phyloP scores from a whole-genome alignment of 805 yeast genomes.

The Metschnikowia matae region DNA sequence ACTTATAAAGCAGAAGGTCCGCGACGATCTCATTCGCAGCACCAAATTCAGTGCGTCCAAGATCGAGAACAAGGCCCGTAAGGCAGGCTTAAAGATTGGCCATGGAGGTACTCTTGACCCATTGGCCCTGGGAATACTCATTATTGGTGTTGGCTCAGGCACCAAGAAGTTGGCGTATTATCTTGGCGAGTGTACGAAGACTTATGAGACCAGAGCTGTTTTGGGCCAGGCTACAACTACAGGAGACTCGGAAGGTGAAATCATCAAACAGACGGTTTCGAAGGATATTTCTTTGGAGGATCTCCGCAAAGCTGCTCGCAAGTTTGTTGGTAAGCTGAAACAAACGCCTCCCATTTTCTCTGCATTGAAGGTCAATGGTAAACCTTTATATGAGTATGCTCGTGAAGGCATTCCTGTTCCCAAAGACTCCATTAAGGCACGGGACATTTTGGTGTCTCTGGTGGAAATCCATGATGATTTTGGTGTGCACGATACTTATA shows the following conservation, averaged over 20 bases:
- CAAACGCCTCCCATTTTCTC: constrained; percentile 96
- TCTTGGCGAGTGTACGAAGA: constrained; percentile 69
- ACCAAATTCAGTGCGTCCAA: constrained; percentile 42
- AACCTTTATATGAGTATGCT: constrained; percentile 91
- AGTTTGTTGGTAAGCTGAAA: constrained; percentile 73
- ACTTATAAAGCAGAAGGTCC: constrained; percentile 45
- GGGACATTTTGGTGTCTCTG: constrained; percentile 61
- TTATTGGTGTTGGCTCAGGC: constrained; percentile 89
- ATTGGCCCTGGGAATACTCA: constrained; percentile 88
- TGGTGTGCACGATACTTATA: constrained; percentile 52
- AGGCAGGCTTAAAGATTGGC: constrained; percentile 78
- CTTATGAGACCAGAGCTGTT: constrained; percentile 78
- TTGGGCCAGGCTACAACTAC: constrained; percentile 91
- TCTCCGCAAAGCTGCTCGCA: constrained; percentile 47
- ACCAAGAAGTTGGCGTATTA: constrained; percentile 76
- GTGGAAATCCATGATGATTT: constrained; percentile 55
- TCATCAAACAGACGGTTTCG: constrained; percentile 54
- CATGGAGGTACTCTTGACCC: constrained; percentile 99
- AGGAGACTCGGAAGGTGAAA: constrained; percentile 88
- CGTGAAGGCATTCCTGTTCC: constrained; percentile 85
- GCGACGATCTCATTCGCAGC: constrained; percentile 35
- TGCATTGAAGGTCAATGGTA: constrained; percentile 92
- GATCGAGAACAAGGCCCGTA: constrained; percentile 48
- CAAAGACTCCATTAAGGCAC: constrained; percentile 60
- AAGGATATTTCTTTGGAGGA: constrained; percentile 54